Conservation (phyloP, 2,329 filamentous ascomycete species). For the Dendryphion nanum region DNA sequence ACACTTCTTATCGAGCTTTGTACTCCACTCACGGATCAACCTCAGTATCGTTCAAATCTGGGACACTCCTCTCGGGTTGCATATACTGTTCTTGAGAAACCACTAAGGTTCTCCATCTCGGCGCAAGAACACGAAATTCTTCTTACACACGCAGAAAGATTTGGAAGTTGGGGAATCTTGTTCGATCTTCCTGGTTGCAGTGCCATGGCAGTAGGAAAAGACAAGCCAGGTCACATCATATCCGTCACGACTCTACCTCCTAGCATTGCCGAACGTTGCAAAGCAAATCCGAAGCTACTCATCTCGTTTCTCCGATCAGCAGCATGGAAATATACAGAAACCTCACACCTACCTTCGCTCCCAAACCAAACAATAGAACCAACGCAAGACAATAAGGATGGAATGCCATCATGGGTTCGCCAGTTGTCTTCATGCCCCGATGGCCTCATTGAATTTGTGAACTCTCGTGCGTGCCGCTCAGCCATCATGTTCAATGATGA, state of each 20-base stretch:
- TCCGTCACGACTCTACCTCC: constrained; percentile 62
- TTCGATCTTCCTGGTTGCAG: constrained; percentile 51
- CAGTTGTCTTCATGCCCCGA: constrained; percentile 68
- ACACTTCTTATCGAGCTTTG: constrained; percentile 62
- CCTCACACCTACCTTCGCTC: constrained; percentile 4
- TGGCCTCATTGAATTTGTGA: constrained; percentile 72
- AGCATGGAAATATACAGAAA: constrained; percentile 58
- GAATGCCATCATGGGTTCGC: constrained; percentile 54
- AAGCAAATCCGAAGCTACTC: constrained; percentile 67
- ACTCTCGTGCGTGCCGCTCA: constrained; percentile 73
- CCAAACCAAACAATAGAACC: background rate
- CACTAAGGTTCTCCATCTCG: constrained; percentile 65
- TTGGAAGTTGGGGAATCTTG: constrained; percentile 72
- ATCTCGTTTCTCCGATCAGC: constrained; percentile 74
- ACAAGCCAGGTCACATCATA: background rate
- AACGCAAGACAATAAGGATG: background rate
- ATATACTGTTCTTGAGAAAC: constrained; percentile 43
- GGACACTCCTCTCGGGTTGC: constrained; percentile 29
- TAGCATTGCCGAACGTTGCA: constrained; percentile 73
- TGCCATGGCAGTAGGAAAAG: background rate
- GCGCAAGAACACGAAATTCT: constrained; percentile 61
- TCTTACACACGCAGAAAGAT: constrained; percentile 52
- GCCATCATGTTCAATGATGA: constrained; percentile 86
- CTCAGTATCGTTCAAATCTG: constrained; percentile 28
- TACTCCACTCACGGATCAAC: constrained; percentile 12